phyloP scores from a whole-genome alignment of 495 filamentous ascomycete genomes.

The Immersiella caudata region DNA sequence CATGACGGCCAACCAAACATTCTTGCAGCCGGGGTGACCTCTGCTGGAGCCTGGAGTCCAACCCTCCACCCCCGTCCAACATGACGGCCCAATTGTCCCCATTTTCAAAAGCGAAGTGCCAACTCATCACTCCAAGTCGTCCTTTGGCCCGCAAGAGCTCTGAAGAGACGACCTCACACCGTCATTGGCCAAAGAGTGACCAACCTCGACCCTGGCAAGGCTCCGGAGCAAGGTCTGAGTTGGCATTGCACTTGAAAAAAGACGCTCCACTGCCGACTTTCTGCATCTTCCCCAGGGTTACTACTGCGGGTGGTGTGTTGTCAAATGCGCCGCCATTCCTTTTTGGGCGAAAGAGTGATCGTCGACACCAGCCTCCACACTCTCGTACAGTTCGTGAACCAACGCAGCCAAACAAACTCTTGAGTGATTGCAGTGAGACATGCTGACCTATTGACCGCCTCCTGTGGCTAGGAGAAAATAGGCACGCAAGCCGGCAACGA shows the following conservation, averaged over 20 bases:
- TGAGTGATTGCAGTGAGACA: conserved; percentile 6
- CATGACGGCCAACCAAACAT: not conserved
- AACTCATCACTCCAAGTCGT: conserved; percentile 25
- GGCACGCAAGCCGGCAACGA: not conserved
- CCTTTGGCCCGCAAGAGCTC: conserved; percentile 10
- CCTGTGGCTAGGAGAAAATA: not conserved
- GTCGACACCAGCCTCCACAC: conserved; percentile 2
- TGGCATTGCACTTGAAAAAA: conserved; percentile 18
- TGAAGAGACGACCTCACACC: conserved; percentile 9
- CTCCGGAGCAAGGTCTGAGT: conserved; percentile 14
- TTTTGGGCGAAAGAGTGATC: conserved; percentile 15
- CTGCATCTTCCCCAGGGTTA: conserved; percentile 3
- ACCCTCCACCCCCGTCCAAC: conserved; percentile 1
- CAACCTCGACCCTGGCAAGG: conserved; percentile 17
- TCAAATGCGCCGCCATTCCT: conserved; percentile 20
- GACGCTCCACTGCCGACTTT: not conserved
- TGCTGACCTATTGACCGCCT: conserved; percentile 11
- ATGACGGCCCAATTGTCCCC: conserved; percentile 12
- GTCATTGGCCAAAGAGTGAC: conserved; percentile 22
- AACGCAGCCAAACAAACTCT: not conserved
- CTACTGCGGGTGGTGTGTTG: conserved; percentile 18
- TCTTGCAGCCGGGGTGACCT: not conserved
- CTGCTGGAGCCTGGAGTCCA: not conserved
- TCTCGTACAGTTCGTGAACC: conserved; percentile 4
- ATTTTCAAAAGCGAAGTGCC: conserved; percentile 22